These are phyloP conservation scores for Narthecium ossifragum DNA, from an alignment of 106 monocot genomes.

Conservation along the genomic window DNA sequence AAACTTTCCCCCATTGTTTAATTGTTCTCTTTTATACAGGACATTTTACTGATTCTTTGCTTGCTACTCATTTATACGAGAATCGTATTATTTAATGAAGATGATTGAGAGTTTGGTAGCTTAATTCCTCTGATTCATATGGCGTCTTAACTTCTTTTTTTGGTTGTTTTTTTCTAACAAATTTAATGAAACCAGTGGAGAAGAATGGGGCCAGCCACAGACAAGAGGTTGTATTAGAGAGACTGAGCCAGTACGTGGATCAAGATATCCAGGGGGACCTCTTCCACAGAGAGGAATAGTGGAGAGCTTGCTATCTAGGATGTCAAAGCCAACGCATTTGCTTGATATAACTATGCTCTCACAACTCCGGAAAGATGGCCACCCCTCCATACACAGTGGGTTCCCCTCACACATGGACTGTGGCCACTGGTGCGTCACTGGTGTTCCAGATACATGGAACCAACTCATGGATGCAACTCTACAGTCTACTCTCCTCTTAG, in stretches of 20 bases:
- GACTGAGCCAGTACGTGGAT: conserved; percentile 23
- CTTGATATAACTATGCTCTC: conserved; percentile 39
- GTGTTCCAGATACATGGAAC: conserved; percentile 44
- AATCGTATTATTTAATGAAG: neutral
- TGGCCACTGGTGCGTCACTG: conserved; percentile 42
- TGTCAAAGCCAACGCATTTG: conserved; percentile 21
- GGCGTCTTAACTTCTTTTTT: no score
- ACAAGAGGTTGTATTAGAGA: conserved; percentile 18
- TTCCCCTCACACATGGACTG: conserved; percentile 25
- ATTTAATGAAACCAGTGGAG: no score
- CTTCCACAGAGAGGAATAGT: conserved; percentile 18
- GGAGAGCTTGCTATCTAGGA: conserved; percentile 19
- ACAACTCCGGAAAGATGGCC: conserved; percentile 40
- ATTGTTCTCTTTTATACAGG: neutral
- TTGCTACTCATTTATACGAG: neutral
- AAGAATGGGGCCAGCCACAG: conserved; percentile 23
- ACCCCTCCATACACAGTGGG: conserved; percentile 34
- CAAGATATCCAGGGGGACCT: conserved; percentile 27
- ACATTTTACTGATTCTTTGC: neutral
- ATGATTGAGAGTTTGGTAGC: neutral
- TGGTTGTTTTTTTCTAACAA: no score
- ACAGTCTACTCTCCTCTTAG: no score
- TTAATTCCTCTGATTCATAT: no score
- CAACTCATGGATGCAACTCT: conserved; percentile 19
- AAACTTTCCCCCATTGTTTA: no score